Base-by-base conservation (phyloP, 495 filamentous ascomycete genomes). In the Podospora tetraspora region DNA sequence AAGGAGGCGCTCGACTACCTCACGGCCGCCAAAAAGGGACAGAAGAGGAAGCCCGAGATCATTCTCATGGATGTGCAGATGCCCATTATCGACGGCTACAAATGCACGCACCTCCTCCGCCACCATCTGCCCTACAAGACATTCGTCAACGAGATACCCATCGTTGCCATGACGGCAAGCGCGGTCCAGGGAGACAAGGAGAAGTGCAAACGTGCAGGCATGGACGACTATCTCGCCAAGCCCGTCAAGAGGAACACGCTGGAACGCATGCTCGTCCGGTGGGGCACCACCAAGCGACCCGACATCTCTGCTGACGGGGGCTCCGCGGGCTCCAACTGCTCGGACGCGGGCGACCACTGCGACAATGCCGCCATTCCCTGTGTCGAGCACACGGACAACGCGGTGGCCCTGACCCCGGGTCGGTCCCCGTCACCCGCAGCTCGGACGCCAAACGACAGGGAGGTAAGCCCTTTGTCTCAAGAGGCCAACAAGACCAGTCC, bases 11-110 rank as follows among this genome's bases (percentile, higher is more conserved):
- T 95, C 3, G 86, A 92, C 21, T 91, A 92, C 69, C 72, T 91
- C 27, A 65, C 68, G 6, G 77, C 72, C 7, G 76, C 79, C 24
- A 68, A 75, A 32, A 59, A 72, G 3, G 78, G 82, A 13, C 75
- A 52, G 27, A 75, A 84, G 52, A 76, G 79, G 10, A 84, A 80
- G 63, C 87, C 90, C 1, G 86, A 94, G 69, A 89, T 94, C n/a
- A 91, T 94, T 60, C 82, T 94, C 9, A 95, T 96, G 92, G 91
- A 96, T 71, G 87, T 93, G 0, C 90, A 93, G 75, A 93, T 95
- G 90, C 90, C 91, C 5, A 81, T 93, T 19, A 86, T 93, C 68
- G 91, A 93, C 69, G 92, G 92, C 1, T 94, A 94, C 71, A 81
- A 84, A 32, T 89, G 91, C 34, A 93, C 91, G 0, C 87, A 88